Conservation (phyloP, 2,329 filamentous ascomycete species). For the Penicillium sp. region DNA sequence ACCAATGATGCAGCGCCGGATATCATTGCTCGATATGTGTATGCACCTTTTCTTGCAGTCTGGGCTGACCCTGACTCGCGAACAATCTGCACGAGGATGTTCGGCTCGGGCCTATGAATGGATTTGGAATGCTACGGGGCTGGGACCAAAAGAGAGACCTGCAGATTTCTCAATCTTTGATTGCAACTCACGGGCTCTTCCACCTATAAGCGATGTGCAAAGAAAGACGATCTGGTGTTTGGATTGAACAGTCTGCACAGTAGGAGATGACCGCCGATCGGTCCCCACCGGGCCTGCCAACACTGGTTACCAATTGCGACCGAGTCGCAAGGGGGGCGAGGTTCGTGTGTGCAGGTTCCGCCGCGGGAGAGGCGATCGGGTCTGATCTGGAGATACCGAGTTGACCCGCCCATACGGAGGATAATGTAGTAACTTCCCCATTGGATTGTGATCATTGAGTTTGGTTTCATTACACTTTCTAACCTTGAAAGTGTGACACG, state of each 20-base stretch:
- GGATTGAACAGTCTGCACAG: conserved; percentile 1
- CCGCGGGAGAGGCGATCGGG: conserved; percentile 5
- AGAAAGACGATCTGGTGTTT: conserved; percentile 7
- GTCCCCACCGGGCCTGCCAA: conserved; percentile 10
- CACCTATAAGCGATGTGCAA: background rate
- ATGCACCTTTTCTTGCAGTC: conserved; percentile 9
- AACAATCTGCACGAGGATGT: conserved; percentile 8
- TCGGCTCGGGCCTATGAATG: conserved; percentile 5
- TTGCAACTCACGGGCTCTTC: background rate
- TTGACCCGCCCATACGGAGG: background rate
- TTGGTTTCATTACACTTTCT: background rate
- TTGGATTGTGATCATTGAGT: background rate
- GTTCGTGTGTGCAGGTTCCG: conserved; percentile 8
- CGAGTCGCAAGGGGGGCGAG: conserved; percentile 6
- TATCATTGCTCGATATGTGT: conserved; percentile 9
- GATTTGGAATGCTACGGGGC: conserved; percentile 6
- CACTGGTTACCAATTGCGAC: background rate
- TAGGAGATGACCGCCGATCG: conserved; percentile 18
- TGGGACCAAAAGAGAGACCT: conserved; percentile 6
- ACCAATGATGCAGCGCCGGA: conserved; percentile 11
- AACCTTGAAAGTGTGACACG: background rate
- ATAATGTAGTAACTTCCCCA: background rate
- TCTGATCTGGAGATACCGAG: background rate
- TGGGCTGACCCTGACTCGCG: conserved; percentile 13
- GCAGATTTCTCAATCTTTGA: background rate